A percentile compares a stretch with the other conserved stretches of the same genome.
Evolutionary conservation across 257 asterid species (phyloP).

Genomic region (Coffea canephora): DNA sequence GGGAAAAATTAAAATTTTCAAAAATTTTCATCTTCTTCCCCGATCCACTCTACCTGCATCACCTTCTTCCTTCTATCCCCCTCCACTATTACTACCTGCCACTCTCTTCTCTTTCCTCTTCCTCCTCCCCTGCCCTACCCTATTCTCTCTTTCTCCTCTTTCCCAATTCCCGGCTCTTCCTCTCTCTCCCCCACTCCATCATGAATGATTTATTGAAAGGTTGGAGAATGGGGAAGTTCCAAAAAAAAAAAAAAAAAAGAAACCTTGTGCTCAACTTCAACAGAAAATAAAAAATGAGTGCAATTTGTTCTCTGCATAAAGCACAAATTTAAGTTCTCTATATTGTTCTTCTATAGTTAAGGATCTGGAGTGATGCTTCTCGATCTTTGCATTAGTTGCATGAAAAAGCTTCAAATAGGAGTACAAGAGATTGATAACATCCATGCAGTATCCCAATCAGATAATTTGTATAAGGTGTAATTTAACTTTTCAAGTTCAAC

Average conservation of each 20-base stretch:
- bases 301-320: conserved; percentile 83
- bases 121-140: too few relatives aligned
- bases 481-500: conserved; percentile 13
- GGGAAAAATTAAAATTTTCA: too few relatives aligned
- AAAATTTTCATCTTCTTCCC: too few relatives aligned
- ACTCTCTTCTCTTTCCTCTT: too few relatives aligned
- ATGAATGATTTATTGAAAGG: neutral
- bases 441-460: conserved; percentile 56
- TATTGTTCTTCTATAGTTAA: conserved; percentile 73
- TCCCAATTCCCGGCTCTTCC: too few relatives aligned
- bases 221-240: neutral
- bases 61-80: too few relatives aligned
- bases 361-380: conserved; percentile 45
- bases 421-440: conserved; percentile 55
- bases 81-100: too few relatives aligned
- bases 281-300: conserved; percentile 86
- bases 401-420: conserved; percentile 79
- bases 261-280: conserved; percentile 99
- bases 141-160: too few relatives aligned
- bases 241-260: conserved; percentile 11
- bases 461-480: conserved; percentile 22
- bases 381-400: conserved; percentile 56
- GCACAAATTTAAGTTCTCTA: conserved; percentile 54
- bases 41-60: too few relatives aligned
- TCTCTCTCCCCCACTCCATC: too few relatives aligned